Percentiles rank a stretch among this genome's conserved stretches.
Evolutionary conservation across 495 filamentous ascomycete species (phyloP).

Genomic region (Cryomyces antarcticus): DNA sequence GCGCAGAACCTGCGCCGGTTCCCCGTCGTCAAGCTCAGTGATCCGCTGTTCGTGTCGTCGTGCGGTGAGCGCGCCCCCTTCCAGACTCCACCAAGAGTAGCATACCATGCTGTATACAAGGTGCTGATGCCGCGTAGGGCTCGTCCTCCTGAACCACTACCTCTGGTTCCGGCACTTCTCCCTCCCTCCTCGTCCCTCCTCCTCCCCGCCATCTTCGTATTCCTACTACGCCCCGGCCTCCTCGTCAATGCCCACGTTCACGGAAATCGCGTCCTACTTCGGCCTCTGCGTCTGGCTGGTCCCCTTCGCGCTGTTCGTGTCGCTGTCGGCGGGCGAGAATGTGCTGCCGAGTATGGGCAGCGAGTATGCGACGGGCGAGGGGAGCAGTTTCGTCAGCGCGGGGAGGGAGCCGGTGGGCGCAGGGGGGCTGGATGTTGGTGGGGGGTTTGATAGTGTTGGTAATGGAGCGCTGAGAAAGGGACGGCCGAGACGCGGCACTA

Average conservation of each 20-base stretch:
- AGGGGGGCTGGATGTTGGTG: constrained; percentile 7
- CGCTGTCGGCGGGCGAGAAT: constrained; percentile 80
- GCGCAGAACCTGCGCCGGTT: constrained; percentile 74
- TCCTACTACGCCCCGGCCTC: constrained; percentile 23
- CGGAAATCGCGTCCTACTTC: constrained; percentile 90
- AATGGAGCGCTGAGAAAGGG: constrained; percentile 2
- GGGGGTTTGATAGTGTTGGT: neutral
- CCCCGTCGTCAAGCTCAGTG: constrained; percentile 69
- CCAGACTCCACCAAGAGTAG: neutral
- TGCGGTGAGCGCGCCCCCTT: constrained; percentile 34
- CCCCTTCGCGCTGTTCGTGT: constrained; percentile 88
- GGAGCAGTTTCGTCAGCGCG: constrained; percentile 20
- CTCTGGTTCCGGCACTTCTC: constrained; percentile 95
- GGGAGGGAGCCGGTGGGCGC: constrained; percentile 20
- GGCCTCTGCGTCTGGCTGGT: constrained; percentile 93
- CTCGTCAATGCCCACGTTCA: constrained; percentile 50
- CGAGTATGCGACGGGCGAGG: constrained; percentile 41
- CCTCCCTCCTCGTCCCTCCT: constrained; percentile 11
- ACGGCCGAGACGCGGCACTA: constrained; percentile 18
- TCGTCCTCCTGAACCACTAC: constrained; percentile 86
- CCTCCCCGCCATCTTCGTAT: constrained; percentile 8
- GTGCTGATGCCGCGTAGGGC: constrained; percentile 21
- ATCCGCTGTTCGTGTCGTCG: constrained; percentile 71
- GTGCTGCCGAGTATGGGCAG: constrained; percentile 72
- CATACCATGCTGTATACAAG: no score